Evolutionary conservation across 805 yeast genomes (phyloP), one percentile per base, ranked within the genome.

Genomic region (Saturnispora saitoi): DNA sequence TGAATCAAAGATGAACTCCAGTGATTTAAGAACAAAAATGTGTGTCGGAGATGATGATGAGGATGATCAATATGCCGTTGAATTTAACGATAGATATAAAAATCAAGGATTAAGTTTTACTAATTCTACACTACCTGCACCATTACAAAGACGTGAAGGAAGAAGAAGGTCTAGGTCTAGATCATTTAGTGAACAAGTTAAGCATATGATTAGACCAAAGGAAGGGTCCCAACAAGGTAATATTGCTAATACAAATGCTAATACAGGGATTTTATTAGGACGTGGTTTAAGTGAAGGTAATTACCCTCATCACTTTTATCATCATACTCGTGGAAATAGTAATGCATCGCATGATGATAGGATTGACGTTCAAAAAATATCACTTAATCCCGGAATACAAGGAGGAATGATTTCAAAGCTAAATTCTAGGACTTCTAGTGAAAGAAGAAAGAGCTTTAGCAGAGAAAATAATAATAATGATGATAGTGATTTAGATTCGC

Each of bases 401-500:
- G 38, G 38, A 34, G 38, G 12, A 19, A 10, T 34, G 9, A 19
- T 34, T 9, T 17, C 38, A 4, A 34, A 34, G 24, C 10, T 34
- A 6, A 34, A 15, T 20, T 34, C 38, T 7, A 62, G 47, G 52
- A 54, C 42, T 48, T 66, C 70, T 1, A 62, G 63, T 14, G 62
- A 64, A 11, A 66, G 70, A 14, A 55, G 58, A 42, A 58, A 48
- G 26, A 28, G 44, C 2, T 29, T n/a, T 4, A 34, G 37, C 7
- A 45, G 44, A 15, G 47, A 41, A 53, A 47, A 47, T 38, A 12
- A 50, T 38, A 12, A 50, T 34, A 68, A 66, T 12, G 64, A 69
- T 37, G 88, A 82, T 57, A 76, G 80, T 51, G 91, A 84, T 54
- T 75, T 73, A 19, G 83, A 77, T 56, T 83, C 90, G 1, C 86